These are phyloP conservation scores for Saccharomycopsis microspora DNA, from an alignment of 805 yeast species.

Conservation along the genomic window DNA sequence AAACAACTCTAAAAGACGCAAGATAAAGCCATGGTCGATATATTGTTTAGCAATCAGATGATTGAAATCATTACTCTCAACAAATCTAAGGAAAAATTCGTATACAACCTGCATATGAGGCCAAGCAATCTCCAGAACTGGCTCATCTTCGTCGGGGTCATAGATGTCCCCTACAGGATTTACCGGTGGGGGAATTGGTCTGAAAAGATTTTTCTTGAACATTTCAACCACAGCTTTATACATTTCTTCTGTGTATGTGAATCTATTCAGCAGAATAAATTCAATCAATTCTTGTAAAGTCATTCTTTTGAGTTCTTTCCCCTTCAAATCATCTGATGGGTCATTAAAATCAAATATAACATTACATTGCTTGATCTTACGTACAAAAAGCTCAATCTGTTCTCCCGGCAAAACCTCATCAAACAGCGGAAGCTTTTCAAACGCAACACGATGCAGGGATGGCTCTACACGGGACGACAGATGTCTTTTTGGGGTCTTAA, in stretches of 20 bases:
- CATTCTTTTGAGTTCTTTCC: conserved; percentile 82
- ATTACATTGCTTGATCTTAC: conserved; percentile 90
- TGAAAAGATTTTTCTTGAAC: conserved; percentile 81
- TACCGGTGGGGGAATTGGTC: conserved; percentile 97
- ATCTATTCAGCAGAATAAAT: conserved; percentile 71
- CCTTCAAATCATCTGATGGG: conserved; percentile 83
- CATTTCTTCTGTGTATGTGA: conserved; percentile 83
- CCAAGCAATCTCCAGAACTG: conserved; percentile 94
- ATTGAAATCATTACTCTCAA: conserved; percentile 90
- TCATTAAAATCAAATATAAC: conserved; percentile 90
- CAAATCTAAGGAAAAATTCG: conserved; percentile 85
- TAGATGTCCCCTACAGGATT: conserved; percentile 93
- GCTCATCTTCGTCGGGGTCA: conserved; percentile 99
- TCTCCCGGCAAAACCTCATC: conserved; percentile 83
- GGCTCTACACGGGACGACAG: conserved; percentile 88
- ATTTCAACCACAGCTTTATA: conserved; percentile 78
- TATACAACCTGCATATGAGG: conserved; percentile 97
- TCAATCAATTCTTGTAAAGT: conserved; percentile 86
- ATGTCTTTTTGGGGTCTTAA: conserved; percentile 81
- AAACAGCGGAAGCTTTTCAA: conserved; percentile 72
- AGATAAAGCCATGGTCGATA: conserved; percentile 83
- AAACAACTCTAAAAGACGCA: conserved; percentile 73
- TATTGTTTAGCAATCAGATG: conserved; percentile 88
- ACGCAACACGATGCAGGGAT: conserved; percentile 44
- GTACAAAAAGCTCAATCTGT: conserved; percentile 66